These are phyloP conservation scores for Mayamaea pseudoterrestris DNA, from an alignment of 108 stramenopile genomes.

Conservation along the genomic window DNA sequence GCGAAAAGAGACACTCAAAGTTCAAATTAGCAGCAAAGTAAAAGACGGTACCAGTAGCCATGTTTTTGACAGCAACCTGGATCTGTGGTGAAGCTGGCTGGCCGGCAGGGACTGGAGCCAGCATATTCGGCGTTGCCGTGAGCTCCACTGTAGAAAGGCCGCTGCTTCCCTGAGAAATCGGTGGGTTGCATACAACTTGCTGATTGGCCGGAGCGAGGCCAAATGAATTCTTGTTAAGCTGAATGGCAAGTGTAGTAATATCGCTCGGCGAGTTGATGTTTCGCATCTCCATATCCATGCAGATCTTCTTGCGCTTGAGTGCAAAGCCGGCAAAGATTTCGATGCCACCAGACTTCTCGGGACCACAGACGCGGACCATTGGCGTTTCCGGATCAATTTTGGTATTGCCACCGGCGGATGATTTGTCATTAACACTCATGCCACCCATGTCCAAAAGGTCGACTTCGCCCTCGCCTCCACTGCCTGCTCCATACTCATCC, in stretches of 20 bases:
- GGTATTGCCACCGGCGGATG: neutral
- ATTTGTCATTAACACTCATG: constrained; percentile 24
- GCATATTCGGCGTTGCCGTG: constrained; percentile 62
- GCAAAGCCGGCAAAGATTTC: constrained; percentile 72
- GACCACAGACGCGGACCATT: constrained; percentile 55
- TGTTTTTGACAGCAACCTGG: constrained; percentile 92
- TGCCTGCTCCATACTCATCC: constrained; percentile 34
- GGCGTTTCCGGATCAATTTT: constrained; percentile 45
- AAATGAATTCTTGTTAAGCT: constrained; percentile 96
- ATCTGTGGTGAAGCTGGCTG: constrained; percentile 67
- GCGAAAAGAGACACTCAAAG: constrained; percentile 67
- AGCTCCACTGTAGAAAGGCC: constrained; percentile 52
- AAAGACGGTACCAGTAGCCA: constrained; percentile 78
- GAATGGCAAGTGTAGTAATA: constrained; percentile 78
- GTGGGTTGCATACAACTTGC: constrained; percentile 76
- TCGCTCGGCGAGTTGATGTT: constrained; percentile 64
- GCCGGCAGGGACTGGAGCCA: constrained; percentile 52
- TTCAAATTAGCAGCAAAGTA: constrained; percentile 82
- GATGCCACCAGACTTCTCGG: constrained; percentile 81
- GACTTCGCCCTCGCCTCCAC: constrained; percentile 23
- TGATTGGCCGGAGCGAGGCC: constrained; percentile 85
- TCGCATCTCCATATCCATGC: constrained; percentile 77
- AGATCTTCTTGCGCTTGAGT: constrained; percentile 45
- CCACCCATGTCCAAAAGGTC: constrained; percentile 88
- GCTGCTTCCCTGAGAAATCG: constrained; percentile 44